Evolutionary conservation across 768 basidiomycete species (phyloP).

Genomic region (Mycena olivaceomarginata): DNA sequence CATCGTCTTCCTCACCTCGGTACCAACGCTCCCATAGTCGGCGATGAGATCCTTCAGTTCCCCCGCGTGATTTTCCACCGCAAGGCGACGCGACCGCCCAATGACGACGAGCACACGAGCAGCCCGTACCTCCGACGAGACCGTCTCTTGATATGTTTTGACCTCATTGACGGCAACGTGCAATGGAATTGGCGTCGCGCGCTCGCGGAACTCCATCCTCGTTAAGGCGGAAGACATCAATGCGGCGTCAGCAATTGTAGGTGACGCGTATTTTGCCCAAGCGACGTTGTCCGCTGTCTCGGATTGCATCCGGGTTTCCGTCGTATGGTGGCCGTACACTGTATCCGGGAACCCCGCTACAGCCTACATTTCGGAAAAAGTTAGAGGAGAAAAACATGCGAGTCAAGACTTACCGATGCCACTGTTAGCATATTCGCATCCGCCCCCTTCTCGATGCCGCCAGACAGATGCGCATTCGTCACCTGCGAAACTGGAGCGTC

Average conservation of each 20-base stretch:
- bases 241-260: slow-evolving; percentile 36
- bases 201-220: slow-evolving; percentile 78
- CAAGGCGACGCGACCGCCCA: slow-evolving; percentile 86
- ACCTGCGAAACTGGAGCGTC: slow-evolving; percentile 44
- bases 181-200: slow-evolving; percentile 75
- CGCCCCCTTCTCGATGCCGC: slow-evolving; percentile 51
- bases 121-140: slow-evolving; percentile 43
- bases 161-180: slow-evolving; percentile 74
- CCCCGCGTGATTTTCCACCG: slow-evolving; percentile 80
- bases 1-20: slow-evolving; percentile 87
- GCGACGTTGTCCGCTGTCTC: slow-evolving; percentile 89
- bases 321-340: slow-evolving; percentile 78
- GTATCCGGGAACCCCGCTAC: slow-evolving; percentile 76
- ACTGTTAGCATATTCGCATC: slow-evolving; percentile 65
- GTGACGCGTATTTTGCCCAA: slow-evolving; percentile 79
- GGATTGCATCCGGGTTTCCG: slow-evolving; percentile 82
- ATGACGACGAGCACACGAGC: slow-evolving; percentile 76
- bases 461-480: slow-evolving; percentile 52
- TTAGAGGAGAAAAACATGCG: background rate
- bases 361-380: slow-evolving; percentile 47
- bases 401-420: slow-evolving; percentile 63
- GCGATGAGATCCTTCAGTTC: slow-evolving; percentile 82
- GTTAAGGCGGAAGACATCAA: slow-evolving; percentile 61
- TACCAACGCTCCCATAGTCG: slow-evolving; percentile 71
- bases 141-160: slow-evolving; percentile 36